phyloP scores from a whole-genome alignment of 106 monocot genomes.

The Amphibolis antarctica region DNA sequence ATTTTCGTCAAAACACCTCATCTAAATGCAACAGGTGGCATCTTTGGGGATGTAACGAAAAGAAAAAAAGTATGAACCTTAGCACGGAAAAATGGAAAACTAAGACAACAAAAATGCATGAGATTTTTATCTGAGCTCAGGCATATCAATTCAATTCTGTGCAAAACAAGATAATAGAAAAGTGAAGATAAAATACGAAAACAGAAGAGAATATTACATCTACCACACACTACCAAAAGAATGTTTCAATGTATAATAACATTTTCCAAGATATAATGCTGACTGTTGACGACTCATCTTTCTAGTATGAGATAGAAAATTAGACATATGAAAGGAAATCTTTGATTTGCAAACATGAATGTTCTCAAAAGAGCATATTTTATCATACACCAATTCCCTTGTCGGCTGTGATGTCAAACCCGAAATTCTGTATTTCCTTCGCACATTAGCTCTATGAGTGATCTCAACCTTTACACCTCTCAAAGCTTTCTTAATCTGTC shows the following conservation, averaged over 20 bases:
- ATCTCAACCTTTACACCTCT: conserved; percentile 92
- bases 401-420: conserved; percentile 79
- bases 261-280: not conserved
- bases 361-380: not conserved
- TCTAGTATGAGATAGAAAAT: not conserved
- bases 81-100: too few species aligned
- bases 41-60: too few species aligned
- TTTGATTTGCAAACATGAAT: not conserved
- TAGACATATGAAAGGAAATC: not conserved
- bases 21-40: not conserved
- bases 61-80: too few species aligned
- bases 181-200: not conserved
- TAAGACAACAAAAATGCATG: not conserved
- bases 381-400: conserved; percentile 62
- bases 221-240: too few species aligned
- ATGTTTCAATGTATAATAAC: too few species aligned
- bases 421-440: conserved; percentile 72
- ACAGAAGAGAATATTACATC: too few species aligned
- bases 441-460: conserved; percentile 74
- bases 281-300: too few species aligned
- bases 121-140: not conserved
- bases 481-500: conserved; percentile 76
- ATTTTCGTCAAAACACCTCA: too few species aligned
- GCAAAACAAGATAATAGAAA: not conserved
- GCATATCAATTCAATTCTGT: too few species aligned